Evolutionary conservation across 1,284 basidiomycete genomes (phyloP).

Genomic region (Fistulinella staudtii): DNA sequence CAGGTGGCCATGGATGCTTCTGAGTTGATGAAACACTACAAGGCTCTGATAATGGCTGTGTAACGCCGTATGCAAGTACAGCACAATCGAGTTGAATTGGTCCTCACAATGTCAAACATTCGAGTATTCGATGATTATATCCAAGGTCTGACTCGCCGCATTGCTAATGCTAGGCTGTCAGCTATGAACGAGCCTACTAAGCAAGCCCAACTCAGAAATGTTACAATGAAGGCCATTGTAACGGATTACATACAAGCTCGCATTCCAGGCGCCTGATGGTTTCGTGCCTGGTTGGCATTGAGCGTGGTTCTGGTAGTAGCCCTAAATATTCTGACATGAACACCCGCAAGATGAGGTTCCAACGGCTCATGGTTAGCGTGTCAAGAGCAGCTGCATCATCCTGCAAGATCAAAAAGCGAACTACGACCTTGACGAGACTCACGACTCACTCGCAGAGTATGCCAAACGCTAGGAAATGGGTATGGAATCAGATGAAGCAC

Average conservation of each 20-base stretch:
- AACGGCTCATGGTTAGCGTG: slow-evolving; percentile 80
- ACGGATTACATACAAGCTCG: slow-evolving; percentile 27
- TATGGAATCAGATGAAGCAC: slow-evolving; percentile 88
- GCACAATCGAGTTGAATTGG: background rate
- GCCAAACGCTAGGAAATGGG: slow-evolving; percentile 93
- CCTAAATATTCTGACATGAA: slow-evolving; percentile 91
- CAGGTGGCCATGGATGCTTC: slow-evolving; percentile 42
- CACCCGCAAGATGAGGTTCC: slow-evolving; percentile 86
- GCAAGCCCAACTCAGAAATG: too few species aligned
- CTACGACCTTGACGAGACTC: slow-evolving; percentile 1
- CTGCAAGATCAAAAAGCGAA: slow-evolving; percentile 37
- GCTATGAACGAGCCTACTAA: slow-evolving; percentile 21
- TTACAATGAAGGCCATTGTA: background rate
- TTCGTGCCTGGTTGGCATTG: slow-evolving; percentile 5
- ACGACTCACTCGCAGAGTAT: slow-evolving; percentile 62
- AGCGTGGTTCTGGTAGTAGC: slow-evolving; percentile 45
- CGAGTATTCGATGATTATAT: background rate
- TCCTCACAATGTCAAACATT: background rate
- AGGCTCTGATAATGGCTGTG: slow-evolving; percentile 35
- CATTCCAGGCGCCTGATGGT: slow-evolving; percentile 15
- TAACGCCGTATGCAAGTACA: slow-evolving; percentile 9
- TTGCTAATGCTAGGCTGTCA: too few species aligned
- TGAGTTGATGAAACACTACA: slow-evolving; percentile 44
- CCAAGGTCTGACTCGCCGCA: too few species aligned
- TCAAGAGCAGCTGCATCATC: slow-evolving; percentile 89